Conservation (phyloP, 257 asterid species). For the Henckelia pumila region DNA sequence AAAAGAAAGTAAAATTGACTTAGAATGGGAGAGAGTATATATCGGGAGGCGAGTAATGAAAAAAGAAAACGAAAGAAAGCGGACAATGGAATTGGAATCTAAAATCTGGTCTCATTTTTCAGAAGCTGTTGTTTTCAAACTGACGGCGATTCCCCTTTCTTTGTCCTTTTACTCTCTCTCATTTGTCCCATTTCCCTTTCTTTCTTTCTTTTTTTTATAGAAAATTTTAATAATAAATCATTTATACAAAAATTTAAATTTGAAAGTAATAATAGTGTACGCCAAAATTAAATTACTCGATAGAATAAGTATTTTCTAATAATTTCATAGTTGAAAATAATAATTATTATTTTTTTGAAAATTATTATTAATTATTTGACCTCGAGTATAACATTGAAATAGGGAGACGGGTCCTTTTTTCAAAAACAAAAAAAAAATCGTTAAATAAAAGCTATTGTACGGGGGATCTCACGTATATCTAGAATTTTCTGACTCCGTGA, state of each 20-base stretch:
- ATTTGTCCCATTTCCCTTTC: slow-evolving; percentile 13
- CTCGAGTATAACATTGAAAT: no score
- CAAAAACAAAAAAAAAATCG: no score
- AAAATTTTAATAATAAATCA: no score
- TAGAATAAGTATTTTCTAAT: no score
- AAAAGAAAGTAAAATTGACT: no score
- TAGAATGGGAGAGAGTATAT: neutral
- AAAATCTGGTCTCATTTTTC: slow-evolving; percentile 40
- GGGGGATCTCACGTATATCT: neutral
- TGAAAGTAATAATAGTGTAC: no score
- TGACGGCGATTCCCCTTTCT: slow-evolving; percentile 65
- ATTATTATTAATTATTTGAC: no score
- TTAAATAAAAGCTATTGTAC: neutral
- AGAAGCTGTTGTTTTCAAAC: slow-evolving; percentile 51
- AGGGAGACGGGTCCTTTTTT: no score
- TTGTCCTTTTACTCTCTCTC: slow-evolving; percentile 40
- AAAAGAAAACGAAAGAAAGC: slow-evolving; percentile 29
- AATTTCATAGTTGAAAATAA: no score
- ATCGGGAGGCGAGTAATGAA: slow-evolving; percentile 9
- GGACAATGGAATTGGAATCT: slow-evolving; percentile 71
- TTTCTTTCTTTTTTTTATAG: neutral
- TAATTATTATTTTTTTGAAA: no score
- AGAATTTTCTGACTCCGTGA: neutral
- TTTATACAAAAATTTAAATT: no score
- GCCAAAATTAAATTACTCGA: no score